Conservation (phyloP, 768 basidiomycete genomes). For the Boletus fagicola region DNA sequence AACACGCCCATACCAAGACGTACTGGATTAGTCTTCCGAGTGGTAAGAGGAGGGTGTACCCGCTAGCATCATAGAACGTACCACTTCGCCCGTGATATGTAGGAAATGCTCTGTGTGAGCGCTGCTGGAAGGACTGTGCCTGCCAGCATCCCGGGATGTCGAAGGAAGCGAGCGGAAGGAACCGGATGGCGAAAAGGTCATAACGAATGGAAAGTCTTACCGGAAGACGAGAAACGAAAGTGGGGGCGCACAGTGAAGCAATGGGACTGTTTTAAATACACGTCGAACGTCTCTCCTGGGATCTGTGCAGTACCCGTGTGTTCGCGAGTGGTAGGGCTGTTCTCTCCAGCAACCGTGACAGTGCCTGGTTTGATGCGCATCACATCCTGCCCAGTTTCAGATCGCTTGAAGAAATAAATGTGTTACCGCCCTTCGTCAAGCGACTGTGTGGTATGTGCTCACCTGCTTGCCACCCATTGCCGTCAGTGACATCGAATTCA, state of each 20-base stretch:
- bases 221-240: constrained; percentile 10
- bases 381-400: background rate
- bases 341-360: background rate
- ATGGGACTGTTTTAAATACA: background rate
- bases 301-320: background rate
- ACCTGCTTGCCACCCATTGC: background rate
- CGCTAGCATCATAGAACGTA: background rate
- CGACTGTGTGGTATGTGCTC: background rate
- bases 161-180: background rate
- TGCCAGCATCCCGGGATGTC: background rate
- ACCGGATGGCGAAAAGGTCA: background rate
- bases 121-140: background rate
- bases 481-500: no score
- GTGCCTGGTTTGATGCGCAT: background rate
- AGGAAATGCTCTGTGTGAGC: constrained; percentile 3
- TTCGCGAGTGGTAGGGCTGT: background rate
- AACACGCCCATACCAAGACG: constrained; percentile 14
- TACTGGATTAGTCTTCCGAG: constrained; percentile 13
- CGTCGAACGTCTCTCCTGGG: background rate
- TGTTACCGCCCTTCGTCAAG: background rate
- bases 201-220: constrained; percentile 3
- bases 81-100: constrained; percentile 20
- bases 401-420: background rate
- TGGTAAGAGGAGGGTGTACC: background rate
- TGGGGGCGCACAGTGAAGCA: background rate